These are phyloP conservation scores for Trichosporon sp. DNA, from an alignment of 1,284 basidiomycete genomes.

Conservation along the genomic window DNA sequence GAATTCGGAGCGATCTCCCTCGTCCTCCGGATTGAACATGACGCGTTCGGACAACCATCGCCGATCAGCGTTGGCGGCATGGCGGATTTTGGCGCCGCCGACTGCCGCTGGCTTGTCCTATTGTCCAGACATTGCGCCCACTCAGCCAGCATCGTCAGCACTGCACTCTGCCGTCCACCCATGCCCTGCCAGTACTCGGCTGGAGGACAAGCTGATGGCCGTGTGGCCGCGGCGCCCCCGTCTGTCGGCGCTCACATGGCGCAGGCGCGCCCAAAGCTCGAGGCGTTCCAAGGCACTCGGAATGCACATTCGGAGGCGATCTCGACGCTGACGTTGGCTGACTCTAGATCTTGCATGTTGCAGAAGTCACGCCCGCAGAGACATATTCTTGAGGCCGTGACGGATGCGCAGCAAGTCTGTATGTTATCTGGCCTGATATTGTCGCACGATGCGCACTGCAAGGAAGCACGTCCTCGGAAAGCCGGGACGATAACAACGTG, in stretches of 20 bases:
- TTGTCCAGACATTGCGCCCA: too few species aligned
- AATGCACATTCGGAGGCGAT: not conserved
- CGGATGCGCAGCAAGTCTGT: not conserved
- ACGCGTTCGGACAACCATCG: not conserved
- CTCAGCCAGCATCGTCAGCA: too few species aligned
- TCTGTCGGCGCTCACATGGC: too few species aligned
- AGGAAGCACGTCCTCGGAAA: too few species aligned
- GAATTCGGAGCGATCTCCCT: too few species aligned
- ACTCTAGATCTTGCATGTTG: not conserved
- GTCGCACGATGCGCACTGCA: not conserved
- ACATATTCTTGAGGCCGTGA: not conserved
- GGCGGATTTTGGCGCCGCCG: not conserved
- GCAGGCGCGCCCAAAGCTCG: not conserved
- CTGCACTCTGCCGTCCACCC: not conserved
- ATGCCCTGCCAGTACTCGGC: not conserved
- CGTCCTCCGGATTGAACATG: not conserved
- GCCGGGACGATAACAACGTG: not conserved
- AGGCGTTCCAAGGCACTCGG: not conserved
- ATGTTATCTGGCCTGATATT: not conserved
- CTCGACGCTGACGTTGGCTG: not conserved
- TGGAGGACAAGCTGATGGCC: too few species aligned
- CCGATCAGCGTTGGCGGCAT: not conserved
- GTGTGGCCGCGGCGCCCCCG: too few species aligned
- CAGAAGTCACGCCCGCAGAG: too few species aligned
- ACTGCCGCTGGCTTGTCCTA: too few species aligned